These are phyloP conservation scores for Lecanoromycetidae sp. DNA, from an alignment of 2,329 filamentous ascomycete genomes.

Conservation along the genomic window DNA sequence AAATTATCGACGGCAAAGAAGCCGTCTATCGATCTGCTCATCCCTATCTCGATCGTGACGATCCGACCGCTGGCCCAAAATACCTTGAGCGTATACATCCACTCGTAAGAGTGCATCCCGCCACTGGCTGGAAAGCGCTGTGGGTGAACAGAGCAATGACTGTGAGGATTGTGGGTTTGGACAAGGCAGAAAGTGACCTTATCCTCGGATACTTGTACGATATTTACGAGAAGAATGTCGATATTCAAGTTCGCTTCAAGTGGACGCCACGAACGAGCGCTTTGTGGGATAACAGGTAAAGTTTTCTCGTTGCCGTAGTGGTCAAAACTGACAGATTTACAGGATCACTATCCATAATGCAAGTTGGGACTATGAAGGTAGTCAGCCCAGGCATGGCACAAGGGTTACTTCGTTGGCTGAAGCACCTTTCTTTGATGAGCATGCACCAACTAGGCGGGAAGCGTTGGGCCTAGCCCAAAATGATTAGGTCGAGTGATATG, in stretches of 20 bases:
- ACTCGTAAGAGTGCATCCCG: slow-evolving; percentile 57
- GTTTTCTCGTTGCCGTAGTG: background rate
- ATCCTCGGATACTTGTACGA: slow-evolving; percentile 56
- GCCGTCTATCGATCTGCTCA: slow-evolving; percentile 57
- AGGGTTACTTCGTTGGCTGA: slow-evolving; percentile 60
- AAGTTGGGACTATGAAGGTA: slow-evolving; percentile 60
- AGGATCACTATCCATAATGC: slow-evolving; percentile 64
- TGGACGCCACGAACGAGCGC: slow-evolving; percentile 58
- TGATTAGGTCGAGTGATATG: background rate
- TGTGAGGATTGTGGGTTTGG: slow-evolving; percentile 53
- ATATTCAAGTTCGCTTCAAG: slow-evolving; percentile 60
- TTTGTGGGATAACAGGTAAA: slow-evolving; percentile 42
- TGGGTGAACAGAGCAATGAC: slow-evolving; percentile 64
- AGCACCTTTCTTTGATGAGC: slow-evolving; percentile 54
- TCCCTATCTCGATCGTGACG: slow-evolving; percentile 51
- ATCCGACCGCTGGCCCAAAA: slow-evolving; percentile 50
- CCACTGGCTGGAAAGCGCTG: slow-evolving; percentile 61
- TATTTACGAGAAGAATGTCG: slow-evolving; percentile 57
- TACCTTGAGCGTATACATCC: slow-evolving; percentile 57
- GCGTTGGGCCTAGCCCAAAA: slow-evolving; percentile 42
- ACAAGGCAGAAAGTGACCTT: slow-evolving; percentile 55
- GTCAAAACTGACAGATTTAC: background rate
- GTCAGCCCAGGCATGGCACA: slow-evolving; percentile 57
- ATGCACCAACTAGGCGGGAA: slow-evolving; percentile 54
- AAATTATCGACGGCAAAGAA: slow-evolving; percentile 54